Base-by-base conservation (phyloP, 352 stramenopile genomes). In the Globisporangium emineosum region DNA sequence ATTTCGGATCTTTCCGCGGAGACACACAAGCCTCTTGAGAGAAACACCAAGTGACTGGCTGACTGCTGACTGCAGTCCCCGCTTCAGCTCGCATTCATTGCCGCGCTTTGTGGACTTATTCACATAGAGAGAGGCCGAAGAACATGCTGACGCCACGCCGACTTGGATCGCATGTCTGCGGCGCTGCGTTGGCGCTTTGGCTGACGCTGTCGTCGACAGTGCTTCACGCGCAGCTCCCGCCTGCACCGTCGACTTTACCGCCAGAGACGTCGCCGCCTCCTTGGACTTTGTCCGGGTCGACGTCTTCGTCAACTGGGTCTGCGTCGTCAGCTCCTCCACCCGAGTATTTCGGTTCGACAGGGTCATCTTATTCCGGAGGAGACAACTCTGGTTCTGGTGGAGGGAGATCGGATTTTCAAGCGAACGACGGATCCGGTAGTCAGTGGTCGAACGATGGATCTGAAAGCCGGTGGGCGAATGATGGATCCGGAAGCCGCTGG, bases 1-100 rank as follows among this genome's bases (percentile, higher is more conserved):
- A 52, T 52, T 52, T 52, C 45, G n/a, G 45, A 52, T 30, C 45
- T 52, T 52, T 29, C 45, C 3, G 21, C 42, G 45, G 19, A 52
- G 45, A 52, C 45, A 8, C 43, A 30, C 45, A 52, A 52, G 45
- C 45, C 2, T 25, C 42, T 27, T 17, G 45, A 52, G n/a, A 19
- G 15, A 13, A n/a, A 30, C 35, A 4, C 45, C 29, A 15, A 7
- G 13, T n/a, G 19, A 52, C 23, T n/a, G n/a, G n/a, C n/a, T n/a
- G n/a, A n/a, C n/a, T n/a, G 19, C 25, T 2, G 42, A 25, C 42
- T 50, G 42, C 6, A 50, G 19, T 19, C 19, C 35, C 13, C 35
- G 35, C 42, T 19, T 50, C 42, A 23, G 5, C 42, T 2, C 19
- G 10, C n/a, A 30, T 30, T 21, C 30, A 0, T 30, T 25, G 19